Base-by-base conservation (phyloP, 1,139 yeast genomes). In the Lodderomyces metapsilosis region DNA sequence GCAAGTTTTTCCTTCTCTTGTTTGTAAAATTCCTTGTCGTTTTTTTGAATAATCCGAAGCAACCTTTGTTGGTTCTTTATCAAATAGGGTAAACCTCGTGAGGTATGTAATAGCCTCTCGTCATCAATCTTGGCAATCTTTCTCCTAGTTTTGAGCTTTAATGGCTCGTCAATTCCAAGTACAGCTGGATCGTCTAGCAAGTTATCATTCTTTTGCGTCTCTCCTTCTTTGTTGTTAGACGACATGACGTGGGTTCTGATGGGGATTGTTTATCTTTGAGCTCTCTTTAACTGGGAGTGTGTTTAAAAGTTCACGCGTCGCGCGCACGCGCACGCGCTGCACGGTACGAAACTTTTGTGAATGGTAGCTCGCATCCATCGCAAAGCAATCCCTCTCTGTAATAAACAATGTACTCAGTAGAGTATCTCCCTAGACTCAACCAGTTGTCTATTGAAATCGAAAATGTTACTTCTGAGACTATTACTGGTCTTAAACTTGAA, bases 51-150 rank as follows among this genome's bases (percentile, higher is more conserved):
- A 10, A 58, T 53, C 34, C 61, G 50, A 31, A 50, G 40, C 10
- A 78, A 57, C 38, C 70, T 62, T 15, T 57, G 58, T 39, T 68
- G 64, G 50, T 74, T 68, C 42, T 67, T 64, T 34, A 68, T 56
- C 23, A 80, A 51, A 48, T 72, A 71, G 11, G 74, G 71, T 38
- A 81, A 53, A 0, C 86, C 86, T 20, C 67, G 66, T 13, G 55
- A 54, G 7, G 58, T 59, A 17, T 30, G 18, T 42, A 78, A 58
- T 16, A 81, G 59, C 41, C 78, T 65, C 21, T 76, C 78, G 40
- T 76, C 73, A 33, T 78, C 79, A 27, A 80, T 54, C 45, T 68
- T 74, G 17, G 78, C 70, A 5, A 64, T 52, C 43, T 65, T 63
- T 23, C 17, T 37, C 13, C 32, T 37, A 58, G 54, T 31, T 69